These are phyloP conservation scores for Beauveria pseudobassiana DNA, from an alignment of 2,329 filamentous ascomycete species.

Conservation along the genomic window DNA sequence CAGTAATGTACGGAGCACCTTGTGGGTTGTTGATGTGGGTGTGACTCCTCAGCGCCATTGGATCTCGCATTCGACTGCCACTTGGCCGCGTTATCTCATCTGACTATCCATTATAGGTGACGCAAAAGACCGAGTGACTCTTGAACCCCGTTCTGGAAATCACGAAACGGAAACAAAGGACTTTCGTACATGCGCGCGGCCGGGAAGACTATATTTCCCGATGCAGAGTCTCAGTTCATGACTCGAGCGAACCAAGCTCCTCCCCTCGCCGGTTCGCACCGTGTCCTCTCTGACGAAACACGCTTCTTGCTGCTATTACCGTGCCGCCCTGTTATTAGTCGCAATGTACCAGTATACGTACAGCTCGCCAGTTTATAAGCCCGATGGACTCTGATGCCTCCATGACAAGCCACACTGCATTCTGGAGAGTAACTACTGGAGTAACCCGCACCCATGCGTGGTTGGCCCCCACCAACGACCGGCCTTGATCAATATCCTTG, in stretches of 20 bases:
- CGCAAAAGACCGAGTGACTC: not conserved
- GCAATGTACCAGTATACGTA: too few relatives aligned
- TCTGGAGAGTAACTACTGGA: constrained; percentile 5
- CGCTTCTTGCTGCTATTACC: not conserved
- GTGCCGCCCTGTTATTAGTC: too few relatives aligned
- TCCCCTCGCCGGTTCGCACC: not conserved
- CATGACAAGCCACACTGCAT: constrained; percentile 2
- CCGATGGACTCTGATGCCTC: constrained; percentile 3
- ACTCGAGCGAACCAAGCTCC: not conserved
- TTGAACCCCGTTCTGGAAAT: not conserved
- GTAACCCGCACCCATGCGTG: constrained; percentile 8
- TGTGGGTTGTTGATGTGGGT: constrained; percentile 1
- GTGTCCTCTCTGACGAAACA: not conserved
- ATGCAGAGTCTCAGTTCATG: not conserved
- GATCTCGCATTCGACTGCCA: constrained; percentile 7
- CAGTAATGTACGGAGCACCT: not conserved
- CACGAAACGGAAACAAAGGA: not conserved
- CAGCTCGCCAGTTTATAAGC: not conserved
- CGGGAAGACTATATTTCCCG: too few relatives aligned
- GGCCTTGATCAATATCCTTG: constrained; percentile 11
- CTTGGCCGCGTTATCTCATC: constrained; percentile 7
- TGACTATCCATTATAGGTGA: constrained; percentile 3
- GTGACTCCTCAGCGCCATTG: constrained; percentile 6
- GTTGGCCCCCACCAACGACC: constrained; percentile 12
- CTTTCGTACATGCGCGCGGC: not conserved